These are phyloP conservation scores for Aureobasidium mangrovei DNA, from an alignment of 2,329 filamentous ascomycete genomes.

Conservation along the genomic window DNA sequence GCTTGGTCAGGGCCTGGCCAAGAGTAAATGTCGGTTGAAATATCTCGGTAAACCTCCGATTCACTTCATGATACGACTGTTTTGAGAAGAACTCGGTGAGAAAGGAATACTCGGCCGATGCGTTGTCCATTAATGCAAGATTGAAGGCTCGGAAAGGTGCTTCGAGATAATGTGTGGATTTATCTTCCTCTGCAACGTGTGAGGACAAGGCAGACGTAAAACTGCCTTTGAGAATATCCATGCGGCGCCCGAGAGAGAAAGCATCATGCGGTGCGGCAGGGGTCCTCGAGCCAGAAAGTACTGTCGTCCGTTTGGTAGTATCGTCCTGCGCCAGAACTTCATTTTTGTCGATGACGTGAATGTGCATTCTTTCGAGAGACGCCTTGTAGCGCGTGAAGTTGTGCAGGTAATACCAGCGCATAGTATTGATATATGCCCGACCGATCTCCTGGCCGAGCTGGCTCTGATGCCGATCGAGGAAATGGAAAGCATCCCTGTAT, in stretches of 20 bases:
- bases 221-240: constrained; percentile 68
- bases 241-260: constrained; percentile 78
- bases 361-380: constrained; percentile 72
- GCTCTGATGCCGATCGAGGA: constrained; percentile 72
- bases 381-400: constrained; percentile 84
- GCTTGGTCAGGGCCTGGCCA: constrained; percentile 66
- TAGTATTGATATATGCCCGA: constrained; percentile 93
- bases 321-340: constrained; percentile 69
- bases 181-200: constrained; percentile 85
- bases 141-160: constrained; percentile 91
- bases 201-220: constrained; percentile 73
- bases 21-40: constrained; percentile 86
- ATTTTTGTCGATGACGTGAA: constrained; percentile 73
- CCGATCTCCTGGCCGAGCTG: constrained; percentile 82
- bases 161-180: constrained; percentile 77
- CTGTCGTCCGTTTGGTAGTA: constrained; percentile 36
- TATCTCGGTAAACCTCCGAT: constrained; percentile 75
- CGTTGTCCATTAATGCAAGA: constrained; percentile 85
- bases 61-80: constrained; percentile 65
- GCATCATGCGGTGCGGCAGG: constrained; percentile 65
- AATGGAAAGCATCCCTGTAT: constrained; percentile 81
- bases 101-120: constrained; percentile 90
- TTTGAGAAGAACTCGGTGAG: constrained; percentile 82
- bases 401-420: constrained; percentile 95
- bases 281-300: constrained; percentile 45